These are phyloP conservation scores for Oryza australiensis DNA, from an alignment of 176 grass and related monocot genomes.

Conservation along the genomic window DNA sequence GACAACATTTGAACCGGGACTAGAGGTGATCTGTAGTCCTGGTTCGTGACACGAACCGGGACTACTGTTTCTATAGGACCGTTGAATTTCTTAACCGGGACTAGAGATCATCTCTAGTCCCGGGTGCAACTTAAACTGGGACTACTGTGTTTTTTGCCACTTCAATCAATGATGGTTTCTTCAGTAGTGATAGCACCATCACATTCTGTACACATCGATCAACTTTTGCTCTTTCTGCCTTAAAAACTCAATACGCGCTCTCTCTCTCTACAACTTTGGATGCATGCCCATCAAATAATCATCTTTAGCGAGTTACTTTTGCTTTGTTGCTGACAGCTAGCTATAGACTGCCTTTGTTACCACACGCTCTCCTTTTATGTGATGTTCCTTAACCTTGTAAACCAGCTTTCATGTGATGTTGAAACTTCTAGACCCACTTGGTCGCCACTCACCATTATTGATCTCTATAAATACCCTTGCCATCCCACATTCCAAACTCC, in stretches of 20 bases:
- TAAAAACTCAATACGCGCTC: background rate
- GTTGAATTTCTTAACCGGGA: too few species aligned
- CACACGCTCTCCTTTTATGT: background rate
- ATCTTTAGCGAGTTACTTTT: conserved; percentile 19
- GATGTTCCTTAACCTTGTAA: conserved; percentile 33
- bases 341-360: background rate
- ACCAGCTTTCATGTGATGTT: conserved; percentile 19
- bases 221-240: background rate
- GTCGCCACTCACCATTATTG: background rate
- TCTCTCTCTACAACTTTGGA: background rate
- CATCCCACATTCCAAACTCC: conserved; percentile 53
- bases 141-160: too few species aligned
- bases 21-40: too few species aligned
- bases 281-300: conserved; percentile 5
- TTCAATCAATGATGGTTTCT: too few species aligned
- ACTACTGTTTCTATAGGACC: too few species aligned
- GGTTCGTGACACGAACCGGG: too few species aligned
- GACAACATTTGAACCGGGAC: too few species aligned
- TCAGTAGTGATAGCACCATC: background rate
- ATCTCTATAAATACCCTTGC: conserved; percentile 47
- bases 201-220: background rate
- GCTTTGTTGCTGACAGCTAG: conserved; percentile 4
- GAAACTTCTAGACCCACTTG: conserved; percentile 28
- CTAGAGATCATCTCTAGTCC: too few species aligned
- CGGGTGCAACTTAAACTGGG: too few species aligned